Percentiles rank a stretch among this genome's conserved stretches.
Evolutionary conservation across 1,139 yeast genomes (phyloP).

Genomic region (Taphrina flavorubra): DNA sequence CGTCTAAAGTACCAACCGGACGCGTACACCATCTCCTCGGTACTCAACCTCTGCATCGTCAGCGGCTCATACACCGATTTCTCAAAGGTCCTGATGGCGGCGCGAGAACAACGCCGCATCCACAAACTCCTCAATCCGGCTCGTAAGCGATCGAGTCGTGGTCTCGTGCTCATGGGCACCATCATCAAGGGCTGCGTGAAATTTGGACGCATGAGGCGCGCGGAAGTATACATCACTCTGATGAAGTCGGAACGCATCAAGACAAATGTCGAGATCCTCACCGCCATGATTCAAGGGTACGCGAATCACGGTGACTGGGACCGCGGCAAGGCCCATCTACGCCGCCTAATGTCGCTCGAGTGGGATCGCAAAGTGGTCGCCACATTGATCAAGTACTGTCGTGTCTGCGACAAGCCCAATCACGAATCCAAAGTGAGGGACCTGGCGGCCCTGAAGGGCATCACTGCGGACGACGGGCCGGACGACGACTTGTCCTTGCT

Average conservation of each 20-base stretch:
- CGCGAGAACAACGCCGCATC: slow-evolving; percentile 30
- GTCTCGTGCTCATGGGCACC: slow-evolving; percentile 24
- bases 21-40: slow-evolving; percentile 40
- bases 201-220: slow-evolving; percentile 22
- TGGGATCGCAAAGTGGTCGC: slow-evolving; percentile 34
- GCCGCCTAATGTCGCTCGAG: background rate
- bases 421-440: slow-evolving; percentile 17
- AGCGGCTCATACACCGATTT: slow-evolving; percentile 37
- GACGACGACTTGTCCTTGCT: slow-evolving; percentile 17
- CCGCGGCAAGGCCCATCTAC: slow-evolving; percentile 11
- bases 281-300: slow-evolving; percentile 31
- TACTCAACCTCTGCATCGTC: slow-evolving; percentile 42
- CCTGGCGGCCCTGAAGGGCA: slow-evolving; percentile 26
- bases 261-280: slow-evolving; percentile 25
- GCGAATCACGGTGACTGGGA: slow-evolving; percentile 17
- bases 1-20: slow-evolving; percentile 41
- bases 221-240: slow-evolving; percentile 24
- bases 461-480: background rate
- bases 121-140: background rate
- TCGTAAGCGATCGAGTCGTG: slow-evolving; percentile 34
- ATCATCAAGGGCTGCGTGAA: slow-evolving; percentile 33
- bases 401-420: slow-evolving; percentile 4
- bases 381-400: slow-evolving; percentile 24
- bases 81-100: slow-evolving; percentile 36
- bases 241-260: slow-evolving; percentile 26